A percentile compares a stretch with the other conserved stretches of the same genome.
Evolutionary conservation across 2,329 filamentous ascomycete genomes (phyloP).

Genomic region (Hirsutella thompsonii): DNA sequence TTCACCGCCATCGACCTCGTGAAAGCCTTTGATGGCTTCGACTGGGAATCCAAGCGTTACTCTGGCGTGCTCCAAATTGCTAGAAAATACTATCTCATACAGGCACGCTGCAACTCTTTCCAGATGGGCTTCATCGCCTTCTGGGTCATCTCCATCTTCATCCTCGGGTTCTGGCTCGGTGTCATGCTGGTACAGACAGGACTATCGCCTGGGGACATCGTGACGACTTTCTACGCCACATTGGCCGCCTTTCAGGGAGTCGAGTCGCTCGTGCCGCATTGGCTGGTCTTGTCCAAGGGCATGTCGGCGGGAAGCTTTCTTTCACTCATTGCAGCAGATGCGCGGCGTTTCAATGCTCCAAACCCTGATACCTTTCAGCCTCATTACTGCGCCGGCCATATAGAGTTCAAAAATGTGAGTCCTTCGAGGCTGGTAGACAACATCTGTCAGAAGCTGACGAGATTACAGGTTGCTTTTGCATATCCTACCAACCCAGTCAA

Average conservation of each 20-base stretch:
- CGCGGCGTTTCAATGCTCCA: background rate
- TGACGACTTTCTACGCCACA: slow-evolving; percentile 79
- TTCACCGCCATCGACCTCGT: slow-evolving; percentile 70
- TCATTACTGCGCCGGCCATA: slow-evolving; percentile 45
- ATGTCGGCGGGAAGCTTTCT: slow-evolving; percentile 59
- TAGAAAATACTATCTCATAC: slow-evolving; percentile 49
- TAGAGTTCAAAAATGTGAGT: slow-evolving; percentile 56
- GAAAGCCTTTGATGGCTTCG: slow-evolving; percentile 71
- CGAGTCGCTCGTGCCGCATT: slow-evolving; percentile 61
- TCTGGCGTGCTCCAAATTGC: slow-evolving; percentile 40
- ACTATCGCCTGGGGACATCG: slow-evolving; percentile 49
- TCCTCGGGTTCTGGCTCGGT: slow-evolving; percentile 85
- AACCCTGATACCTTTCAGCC: slow-evolving; percentile 1
- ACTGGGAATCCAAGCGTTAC: slow-evolving; percentile 57
- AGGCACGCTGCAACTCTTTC: slow-evolving; percentile 54
- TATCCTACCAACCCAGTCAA: slow-evolving; percentile 60
- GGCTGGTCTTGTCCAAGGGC: slow-evolving; percentile 67
- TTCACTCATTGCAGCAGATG: slow-evolving; percentile 23
- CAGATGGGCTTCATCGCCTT: slow-evolving; percentile 66
- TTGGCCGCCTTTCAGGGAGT: slow-evolving; percentile 65
- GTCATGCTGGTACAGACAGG: slow-evolving; percentile 52
- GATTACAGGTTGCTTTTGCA: slow-evolving; percentile 57
- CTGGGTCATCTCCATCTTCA: slow-evolving; percentile 66
- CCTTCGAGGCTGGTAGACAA: background rate
- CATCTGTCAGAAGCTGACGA: background rate